A percentile compares a stretch with the other conserved stretches of the same genome.
phyloP scores from a whole-genome alignment of 1,284 basidiomycete species.

The Fomes fomentarius region DNA sequence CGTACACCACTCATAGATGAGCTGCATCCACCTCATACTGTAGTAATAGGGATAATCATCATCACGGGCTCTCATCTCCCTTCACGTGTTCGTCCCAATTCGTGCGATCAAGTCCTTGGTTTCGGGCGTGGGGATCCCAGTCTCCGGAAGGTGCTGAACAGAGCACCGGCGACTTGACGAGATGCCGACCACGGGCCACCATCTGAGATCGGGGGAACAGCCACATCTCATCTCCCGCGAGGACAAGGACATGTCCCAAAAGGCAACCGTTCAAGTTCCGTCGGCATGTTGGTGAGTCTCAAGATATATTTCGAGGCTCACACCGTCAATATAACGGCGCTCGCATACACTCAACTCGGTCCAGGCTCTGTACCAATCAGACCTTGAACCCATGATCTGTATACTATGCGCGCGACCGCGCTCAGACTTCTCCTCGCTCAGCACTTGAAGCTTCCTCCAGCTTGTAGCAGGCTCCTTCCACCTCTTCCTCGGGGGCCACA shows the following conservation, averaged over 20 bases:
- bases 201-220: slow-evolving; percentile 2
- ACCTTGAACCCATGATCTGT: no score
- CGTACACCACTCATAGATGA: slow-evolving; percentile 14
- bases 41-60: slow-evolving; percentile 11
- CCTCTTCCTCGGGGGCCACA: no score
- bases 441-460: no score
- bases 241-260: background rate
- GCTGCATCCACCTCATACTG: background rate
- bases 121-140: no score
- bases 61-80: background rate
- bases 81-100: background rate
- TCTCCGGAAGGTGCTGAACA: no score
- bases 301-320: no score
- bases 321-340: no score
- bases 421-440: no score
- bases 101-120: background rate
- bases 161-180: background rate
- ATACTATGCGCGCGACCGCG: no score
- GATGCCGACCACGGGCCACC: background rate
- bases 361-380: no score
- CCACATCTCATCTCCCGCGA: background rate
- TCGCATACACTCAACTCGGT: no score
- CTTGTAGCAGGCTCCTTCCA: no score
- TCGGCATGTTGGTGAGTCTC: background rate
- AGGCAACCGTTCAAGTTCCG: background rate